These are phyloP conservation scores for Nepenthes alata DNA, from an alignment of 179 eudicot genomes.

Conservation along the genomic window DNA sequence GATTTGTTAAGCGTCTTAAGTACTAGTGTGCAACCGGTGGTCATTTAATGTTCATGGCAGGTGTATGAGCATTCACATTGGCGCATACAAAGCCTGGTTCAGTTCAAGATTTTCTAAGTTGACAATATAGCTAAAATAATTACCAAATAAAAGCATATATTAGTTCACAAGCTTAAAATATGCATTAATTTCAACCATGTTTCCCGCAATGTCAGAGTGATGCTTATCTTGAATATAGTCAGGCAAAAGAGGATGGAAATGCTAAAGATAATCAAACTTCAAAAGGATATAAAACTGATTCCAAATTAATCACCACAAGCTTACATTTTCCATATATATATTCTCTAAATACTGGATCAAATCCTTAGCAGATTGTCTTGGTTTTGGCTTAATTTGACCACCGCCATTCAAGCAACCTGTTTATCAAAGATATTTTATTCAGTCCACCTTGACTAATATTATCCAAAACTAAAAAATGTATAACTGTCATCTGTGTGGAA, in stretches of 20 bases:
- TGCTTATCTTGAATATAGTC: no score
- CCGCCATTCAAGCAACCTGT: constrained; percentile 95
- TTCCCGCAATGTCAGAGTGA: no score
- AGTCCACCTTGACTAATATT: neutral
- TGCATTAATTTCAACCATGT: no score
- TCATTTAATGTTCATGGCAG: no score
- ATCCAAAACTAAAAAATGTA: neutral
- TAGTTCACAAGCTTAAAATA: neutral
- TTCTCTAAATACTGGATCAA: constrained; percentile 60
- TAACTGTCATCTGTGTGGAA: neutral
- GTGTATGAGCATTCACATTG: no score
- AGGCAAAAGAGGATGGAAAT: neutral
- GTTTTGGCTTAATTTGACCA: constrained; percentile 80
- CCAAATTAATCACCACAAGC: constrained; percentile 8
- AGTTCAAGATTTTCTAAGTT: no score
- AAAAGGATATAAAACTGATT: neutral
- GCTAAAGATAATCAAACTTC: neutral
- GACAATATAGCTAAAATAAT: no score
- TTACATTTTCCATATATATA: constrained; percentile 59
- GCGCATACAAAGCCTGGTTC: no score
- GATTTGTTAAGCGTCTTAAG: no score
- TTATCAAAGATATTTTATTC: neutral
- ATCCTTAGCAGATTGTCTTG: constrained; percentile 75
- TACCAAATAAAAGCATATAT: no score
- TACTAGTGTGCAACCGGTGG: no score